These are phyloP conservation scores for Aspergillus sp. DNA, from an alignment of 2,329 filamentous ascomycete species.

Conservation along the genomic window DNA sequence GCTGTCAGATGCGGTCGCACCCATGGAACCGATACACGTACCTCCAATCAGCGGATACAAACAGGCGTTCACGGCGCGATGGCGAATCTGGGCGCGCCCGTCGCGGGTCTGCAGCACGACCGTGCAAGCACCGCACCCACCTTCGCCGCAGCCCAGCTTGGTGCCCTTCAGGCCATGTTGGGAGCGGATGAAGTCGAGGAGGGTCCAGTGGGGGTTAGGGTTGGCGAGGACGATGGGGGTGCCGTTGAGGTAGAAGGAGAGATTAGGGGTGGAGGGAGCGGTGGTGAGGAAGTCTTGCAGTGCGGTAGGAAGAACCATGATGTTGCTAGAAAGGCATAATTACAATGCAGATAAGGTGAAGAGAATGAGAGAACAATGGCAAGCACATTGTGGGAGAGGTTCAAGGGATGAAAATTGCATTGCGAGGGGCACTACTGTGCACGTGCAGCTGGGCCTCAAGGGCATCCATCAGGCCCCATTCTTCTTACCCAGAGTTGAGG, in stretches of 20 bases:
- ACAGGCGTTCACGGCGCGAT: slow-evolving; percentile 86
- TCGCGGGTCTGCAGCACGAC: slow-evolving; percentile 57
- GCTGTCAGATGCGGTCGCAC: neutral
- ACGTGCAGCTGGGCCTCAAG: no score
- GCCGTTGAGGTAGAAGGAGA: slow-evolving; percentile 86
- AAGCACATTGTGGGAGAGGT: no score
- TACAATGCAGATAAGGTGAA: neutral
- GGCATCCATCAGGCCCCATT: no score
- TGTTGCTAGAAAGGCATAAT: neutral
- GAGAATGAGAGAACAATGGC: neutral
- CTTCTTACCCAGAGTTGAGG: no score
- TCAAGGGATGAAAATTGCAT: no score
- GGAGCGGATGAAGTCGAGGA: slow-evolving; percentile 70
- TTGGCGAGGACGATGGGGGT: slow-evolving; percentile 66
- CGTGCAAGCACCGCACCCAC: slow-evolving; percentile 86
- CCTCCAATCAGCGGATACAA: slow-evolving; percentile 78
- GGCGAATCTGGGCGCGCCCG: slow-evolving; percentile 74
- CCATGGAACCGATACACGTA: slow-evolving; percentile 8
- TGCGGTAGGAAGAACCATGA: slow-evolving; percentile 54
- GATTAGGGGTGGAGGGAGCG: slow-evolving; percentile 44
- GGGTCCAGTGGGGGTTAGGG: slow-evolving; percentile 80
- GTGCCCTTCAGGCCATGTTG: slow-evolving; percentile 80
- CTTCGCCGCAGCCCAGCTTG: slow-evolving; percentile 72
- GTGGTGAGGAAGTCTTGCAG: slow-evolving; percentile 27
- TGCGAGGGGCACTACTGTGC: no score